phyloP scores from a whole-genome alignment of 306 rosid species.

The Calophaca sinica region DNA sequence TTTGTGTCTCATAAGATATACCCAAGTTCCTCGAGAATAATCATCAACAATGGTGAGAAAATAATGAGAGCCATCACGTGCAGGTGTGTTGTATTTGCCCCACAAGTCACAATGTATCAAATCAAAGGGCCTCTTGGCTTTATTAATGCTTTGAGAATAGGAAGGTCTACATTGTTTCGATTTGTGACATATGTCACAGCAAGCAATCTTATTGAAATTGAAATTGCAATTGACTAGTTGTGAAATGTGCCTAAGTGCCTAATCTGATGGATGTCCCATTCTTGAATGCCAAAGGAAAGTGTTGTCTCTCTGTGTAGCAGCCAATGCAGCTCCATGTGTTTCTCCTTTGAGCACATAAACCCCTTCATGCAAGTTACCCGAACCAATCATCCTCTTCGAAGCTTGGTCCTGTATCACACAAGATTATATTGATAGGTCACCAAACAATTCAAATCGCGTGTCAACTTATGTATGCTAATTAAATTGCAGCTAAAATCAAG shows the following conservation, averaged over 20 bases:
- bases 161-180: neutral
- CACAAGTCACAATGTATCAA: neutral
- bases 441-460: neutral
- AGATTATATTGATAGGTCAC: neutral
- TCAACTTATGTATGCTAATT: neutral
- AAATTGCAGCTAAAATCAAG: no score
- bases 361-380: neutral
- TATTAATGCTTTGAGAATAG: neutral
- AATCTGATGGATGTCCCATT: no score
- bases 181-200: no score
- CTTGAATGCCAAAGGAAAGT: no score
- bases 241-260: neutral
- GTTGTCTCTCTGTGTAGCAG: no score
- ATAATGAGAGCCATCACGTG: no score
- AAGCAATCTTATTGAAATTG: neutral
- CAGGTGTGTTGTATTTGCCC: neutral
- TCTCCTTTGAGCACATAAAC: neutral
- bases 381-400: neutral
- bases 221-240: neutral
- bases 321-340: no score
- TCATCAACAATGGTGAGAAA: no score
- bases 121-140: neutral
- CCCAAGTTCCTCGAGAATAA: no score
- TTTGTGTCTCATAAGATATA: no score
- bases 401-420: neutral